phyloP scores from a whole-genome alignment of 345 rosid species.

The Hypericum androsaemum region DNA sequence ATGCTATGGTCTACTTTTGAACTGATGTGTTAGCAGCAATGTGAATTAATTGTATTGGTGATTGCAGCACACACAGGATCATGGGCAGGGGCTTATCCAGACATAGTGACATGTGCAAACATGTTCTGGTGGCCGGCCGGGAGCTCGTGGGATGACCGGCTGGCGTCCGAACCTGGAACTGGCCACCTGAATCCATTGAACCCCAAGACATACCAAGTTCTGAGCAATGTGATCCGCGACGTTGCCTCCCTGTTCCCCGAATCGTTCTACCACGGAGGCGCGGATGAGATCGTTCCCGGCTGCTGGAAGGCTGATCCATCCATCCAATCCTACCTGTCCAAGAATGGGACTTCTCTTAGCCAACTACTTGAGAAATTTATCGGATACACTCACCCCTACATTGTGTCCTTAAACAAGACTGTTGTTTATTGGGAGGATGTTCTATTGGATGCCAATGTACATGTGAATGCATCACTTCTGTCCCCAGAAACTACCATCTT shows the following conservation, averaged over 20 bases:
- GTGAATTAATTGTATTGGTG: neutral
- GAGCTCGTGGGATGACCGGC: conserved; percentile 41
- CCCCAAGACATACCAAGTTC: conserved; percentile 61
- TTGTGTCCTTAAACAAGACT: conserved; percentile 57
- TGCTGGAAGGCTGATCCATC: conserved; percentile 71
- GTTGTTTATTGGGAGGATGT: conserved; percentile 84
- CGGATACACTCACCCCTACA: conserved; percentile 47
- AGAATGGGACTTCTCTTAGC: conserved; percentile 46
- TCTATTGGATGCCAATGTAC: conserved; percentile 39
- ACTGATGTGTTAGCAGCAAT: neutral
- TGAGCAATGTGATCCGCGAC: conserved; percentile 49
- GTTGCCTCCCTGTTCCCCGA: conserved; percentile 50
- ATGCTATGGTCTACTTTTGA: too few species aligned
- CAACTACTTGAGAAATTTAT: conserved; percentile 61
- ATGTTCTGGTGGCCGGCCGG: conserved; percentile 83
- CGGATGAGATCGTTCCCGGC: conserved; percentile 65
- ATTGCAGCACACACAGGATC: conserved; percentile 75
- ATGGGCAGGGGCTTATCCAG: conserved; percentile 81
- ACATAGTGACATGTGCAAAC: conserved; percentile 68
- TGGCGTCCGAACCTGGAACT: conserved; percentile 76
- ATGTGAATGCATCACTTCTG: conserved; percentile 38
- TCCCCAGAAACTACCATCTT: conserved; percentile 55
- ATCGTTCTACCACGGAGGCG: conserved; percentile 62
- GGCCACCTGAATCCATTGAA: conserved; percentile 80
- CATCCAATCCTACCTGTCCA: conserved; percentile 46